These are phyloP conservation scores for Coemansia sp. DNA, from an alignment of 192 early-diverging fungal genomes.

Conservation along the genomic window DNA sequence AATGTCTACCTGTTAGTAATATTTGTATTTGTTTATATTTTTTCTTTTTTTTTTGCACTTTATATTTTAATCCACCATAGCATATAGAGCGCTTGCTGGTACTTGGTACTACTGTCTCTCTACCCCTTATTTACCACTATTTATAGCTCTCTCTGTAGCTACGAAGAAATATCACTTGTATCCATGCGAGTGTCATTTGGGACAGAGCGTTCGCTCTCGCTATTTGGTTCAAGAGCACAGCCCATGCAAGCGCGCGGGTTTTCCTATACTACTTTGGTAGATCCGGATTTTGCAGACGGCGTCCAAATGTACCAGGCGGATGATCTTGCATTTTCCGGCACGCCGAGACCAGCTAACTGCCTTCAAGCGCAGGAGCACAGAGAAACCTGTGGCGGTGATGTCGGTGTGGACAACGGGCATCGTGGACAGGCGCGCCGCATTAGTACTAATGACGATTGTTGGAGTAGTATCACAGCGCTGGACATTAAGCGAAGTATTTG, in stretches of 20 bases:
- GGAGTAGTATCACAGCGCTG: slow-evolving; percentile 10
- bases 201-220: slow-evolving; percentile 3
- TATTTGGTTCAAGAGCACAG: slow-evolving; percentile 12
- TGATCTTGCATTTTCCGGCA: slow-evolving; percentile 6
- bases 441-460: not conserved
- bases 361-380: not conserved
- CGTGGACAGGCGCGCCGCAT: not conserved
- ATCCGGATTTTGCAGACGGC: slow-evolving; percentile 1
- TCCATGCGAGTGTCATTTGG: slow-evolving; percentile 3
- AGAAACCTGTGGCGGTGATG: not conserved
- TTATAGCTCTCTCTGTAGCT: not conserved
- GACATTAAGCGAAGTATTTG: slow-evolving; percentile 1
- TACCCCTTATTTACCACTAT: not conserved
- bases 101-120: not conserved
- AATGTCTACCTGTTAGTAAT: no score
- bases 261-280: slow-evolving; percentile 24
- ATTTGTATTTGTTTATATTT: not conserved
- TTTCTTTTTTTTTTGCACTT: not conserved
- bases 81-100: no score
- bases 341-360: not conserved
- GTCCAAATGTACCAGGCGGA: slow-evolving; percentile 26
- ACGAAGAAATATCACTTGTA: not conserved
- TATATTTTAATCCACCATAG: no score
- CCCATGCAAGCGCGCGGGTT: slow-evolving; percentile 16
- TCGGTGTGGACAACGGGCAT: not conserved